Evolutionary conservation across 768 basidiomycete genomes (phyloP).

Genomic region (Lactarius sanguifluus): DNA sequence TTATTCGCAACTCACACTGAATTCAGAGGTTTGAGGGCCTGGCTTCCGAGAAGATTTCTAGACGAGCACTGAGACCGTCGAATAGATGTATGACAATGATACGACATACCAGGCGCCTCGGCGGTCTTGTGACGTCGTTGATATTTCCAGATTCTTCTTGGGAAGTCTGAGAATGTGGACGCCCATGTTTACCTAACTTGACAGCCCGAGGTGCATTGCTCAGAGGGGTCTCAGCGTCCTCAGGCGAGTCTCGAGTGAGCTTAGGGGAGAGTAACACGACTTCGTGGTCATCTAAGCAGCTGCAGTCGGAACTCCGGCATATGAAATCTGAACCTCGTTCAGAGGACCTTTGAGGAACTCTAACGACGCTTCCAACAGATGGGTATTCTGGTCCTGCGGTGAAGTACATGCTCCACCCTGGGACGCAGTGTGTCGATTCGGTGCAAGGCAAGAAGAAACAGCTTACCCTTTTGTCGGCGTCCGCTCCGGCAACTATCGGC

Average conservation of each 20-base stretch:
- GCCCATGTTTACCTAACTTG: constrained; percentile 20
- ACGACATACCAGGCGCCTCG: constrained; percentile 21
- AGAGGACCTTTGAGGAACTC: neutral
- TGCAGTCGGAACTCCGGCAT: neutral
- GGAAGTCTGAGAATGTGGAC: constrained; percentile 40
- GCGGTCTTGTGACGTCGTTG: constrained; percentile 13
- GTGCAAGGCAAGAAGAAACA: neutral
- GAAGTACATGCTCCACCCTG: constrained; percentile 2
- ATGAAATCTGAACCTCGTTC: constrained; percentile 10
- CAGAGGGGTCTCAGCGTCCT: neutral
- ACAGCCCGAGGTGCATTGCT: constrained; percentile 1
- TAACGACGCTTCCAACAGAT: constrained; percentile 5
- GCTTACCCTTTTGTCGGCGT: constrained; percentile 33
- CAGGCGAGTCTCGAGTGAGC: neutral
- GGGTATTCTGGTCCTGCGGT: neutral
- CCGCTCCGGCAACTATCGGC: constrained; percentile 24
- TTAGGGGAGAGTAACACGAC: neutral
- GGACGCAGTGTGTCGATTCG: neutral
- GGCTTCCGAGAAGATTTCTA: constrained; percentile 19
- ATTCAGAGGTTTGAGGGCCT: constrained; percentile 15
- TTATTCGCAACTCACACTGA: constrained; percentile 14
- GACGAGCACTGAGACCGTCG: neutral
- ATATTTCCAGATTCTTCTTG: constrained; percentile 6
- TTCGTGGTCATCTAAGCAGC: constrained; percentile 7
- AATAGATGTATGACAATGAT: neutral